Base-by-base conservation (phyloP, 2,329 filamentous ascomycete genomes). In the Ophidiomyces ophidiicola region DNA sequence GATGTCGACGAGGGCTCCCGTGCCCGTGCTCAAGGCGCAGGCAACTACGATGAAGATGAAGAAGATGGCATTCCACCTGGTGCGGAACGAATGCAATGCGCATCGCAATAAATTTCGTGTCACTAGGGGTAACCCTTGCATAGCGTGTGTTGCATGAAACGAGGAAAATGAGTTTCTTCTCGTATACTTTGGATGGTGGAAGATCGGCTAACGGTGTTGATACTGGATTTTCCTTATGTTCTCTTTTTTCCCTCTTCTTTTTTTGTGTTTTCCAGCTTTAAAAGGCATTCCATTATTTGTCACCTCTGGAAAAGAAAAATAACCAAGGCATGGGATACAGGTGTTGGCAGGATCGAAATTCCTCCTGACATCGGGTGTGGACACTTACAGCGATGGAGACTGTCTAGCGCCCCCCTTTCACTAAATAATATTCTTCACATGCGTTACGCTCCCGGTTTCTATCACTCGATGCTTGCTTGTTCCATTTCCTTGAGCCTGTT, bases 1-100 rank as follows among this genome's bases (percentile, higher is more conserved):
- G 82, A 92, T 44, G 70, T 92, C 29, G 88, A 94, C 53, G 74
- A 80, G 51, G 66, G 74, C 32, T 62, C 69, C 23, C 71, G 75
- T 54, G 72, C 72, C 39, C 72, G 80, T 49, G 81, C 80, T 31
- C 80, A 82, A 48, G 78, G 77, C 44, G 77, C 74, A 47, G 67
- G 68, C 15, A 68, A 65, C 32, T 76, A 76, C 69, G 80, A 84
- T 1, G 82, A 87, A 28, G 82, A 87, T 8, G 82, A 87, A 5
- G 66, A 69, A 7, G 67, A 70, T 42, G 60, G 55, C 18, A 58
- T 66, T 42, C 66, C 64, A 39, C 56, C 57, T 32, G 66, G 66
- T 39, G 64, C 62, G 32, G 67, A 70, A 58, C 58, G 67, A 36
- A 61, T 70, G 53, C 67, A 70, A 52, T 70, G 67, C 48, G 67